Conservation (phyloP, 805 yeast genomes). For the Saturnispora gosingensis region DNA sequence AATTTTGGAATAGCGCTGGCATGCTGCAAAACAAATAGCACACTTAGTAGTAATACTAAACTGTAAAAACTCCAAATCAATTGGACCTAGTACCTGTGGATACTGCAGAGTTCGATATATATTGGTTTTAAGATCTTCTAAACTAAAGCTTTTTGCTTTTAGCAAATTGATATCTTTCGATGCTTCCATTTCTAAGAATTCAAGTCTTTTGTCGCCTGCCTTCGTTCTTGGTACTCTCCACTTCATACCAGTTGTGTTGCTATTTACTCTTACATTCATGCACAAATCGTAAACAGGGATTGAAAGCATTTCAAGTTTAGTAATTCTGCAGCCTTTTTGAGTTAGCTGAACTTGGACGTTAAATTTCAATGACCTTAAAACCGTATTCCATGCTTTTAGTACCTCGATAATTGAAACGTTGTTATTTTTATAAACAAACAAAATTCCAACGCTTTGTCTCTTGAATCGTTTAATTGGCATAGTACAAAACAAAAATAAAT, state of each 20-base stretch:
- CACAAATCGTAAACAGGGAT: not conserved
- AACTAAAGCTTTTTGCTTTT: not conserved
- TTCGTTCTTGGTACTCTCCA: conserved; percentile 5
- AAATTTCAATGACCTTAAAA: not conserved
- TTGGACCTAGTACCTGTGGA: not conserved
- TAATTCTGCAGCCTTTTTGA: not conserved
- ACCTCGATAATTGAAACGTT: not conserved
- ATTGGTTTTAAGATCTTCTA: not conserved
- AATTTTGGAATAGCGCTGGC: not conserved
- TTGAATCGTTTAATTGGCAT: not conserved
- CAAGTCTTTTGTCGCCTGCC: not conserved
- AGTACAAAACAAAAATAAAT: not conserved
- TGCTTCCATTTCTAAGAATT: not conserved
- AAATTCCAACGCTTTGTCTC: not conserved
- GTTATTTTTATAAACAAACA: conserved; percentile 1
- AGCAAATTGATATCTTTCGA: not conserved
- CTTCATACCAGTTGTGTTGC: not conserved
- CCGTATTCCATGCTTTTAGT: not conserved
- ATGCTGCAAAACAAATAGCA: not conserved
- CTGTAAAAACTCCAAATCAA: not conserved
- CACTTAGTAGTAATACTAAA: not conserved
- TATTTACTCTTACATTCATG: not conserved
- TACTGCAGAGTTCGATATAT: not conserved
- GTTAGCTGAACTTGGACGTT: not conserved
- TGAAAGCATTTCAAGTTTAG: conserved; percentile 1